Evolutionary conservation across 768 basidiomycete genomes (phyloP).

Genomic region (Psilocybe sp.): DNA sequence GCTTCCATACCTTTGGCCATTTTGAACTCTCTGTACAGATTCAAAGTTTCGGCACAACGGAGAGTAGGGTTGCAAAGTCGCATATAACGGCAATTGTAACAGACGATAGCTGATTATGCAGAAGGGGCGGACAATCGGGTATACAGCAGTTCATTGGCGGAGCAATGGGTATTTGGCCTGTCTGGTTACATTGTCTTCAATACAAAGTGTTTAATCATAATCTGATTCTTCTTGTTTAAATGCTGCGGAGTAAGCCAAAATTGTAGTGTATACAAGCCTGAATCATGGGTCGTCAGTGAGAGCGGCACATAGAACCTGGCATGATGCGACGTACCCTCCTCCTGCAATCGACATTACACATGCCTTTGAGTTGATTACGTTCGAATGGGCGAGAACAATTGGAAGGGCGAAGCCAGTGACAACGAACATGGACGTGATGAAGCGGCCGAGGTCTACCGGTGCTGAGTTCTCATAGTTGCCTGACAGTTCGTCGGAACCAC

Average conservation of each 20-base stretch:
- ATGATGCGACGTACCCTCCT: conserved; percentile 62
- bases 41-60: conserved; percentile 27
- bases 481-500: conserved; percentile 86
- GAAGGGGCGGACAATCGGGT: neutral
- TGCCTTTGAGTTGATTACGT: conserved; percentile 79
- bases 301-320: conserved; percentile 2
- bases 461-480: conserved; percentile 69
- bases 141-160: neutral
- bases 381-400: conserved; percentile 87
- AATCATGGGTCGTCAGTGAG: neutral
- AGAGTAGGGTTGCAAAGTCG: conserved; percentile 36
- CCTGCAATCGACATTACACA: conserved; percentile 94
- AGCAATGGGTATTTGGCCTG: neutral
- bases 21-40: conserved; percentile 54
- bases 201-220: conserved; percentile 49
- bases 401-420: conserved; percentile 94
- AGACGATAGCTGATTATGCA: conserved; percentile 4
- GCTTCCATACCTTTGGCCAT: conserved; percentile 69
- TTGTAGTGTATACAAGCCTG: conserved; percentile 87
- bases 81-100: conserved; percentile 33
- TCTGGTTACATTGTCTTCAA: conserved; percentile 4
- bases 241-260: conserved; percentile 80
- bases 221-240: conserved; percentile 84
- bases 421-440: conserved; percentile 87
- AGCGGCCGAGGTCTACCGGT: conserved; percentile 88